Evolutionary conservation across 768 basidiomycete species (phyloP), one percentile per base, ranked within the genome.

Genomic region (Naematelia aurantialba): DNA sequence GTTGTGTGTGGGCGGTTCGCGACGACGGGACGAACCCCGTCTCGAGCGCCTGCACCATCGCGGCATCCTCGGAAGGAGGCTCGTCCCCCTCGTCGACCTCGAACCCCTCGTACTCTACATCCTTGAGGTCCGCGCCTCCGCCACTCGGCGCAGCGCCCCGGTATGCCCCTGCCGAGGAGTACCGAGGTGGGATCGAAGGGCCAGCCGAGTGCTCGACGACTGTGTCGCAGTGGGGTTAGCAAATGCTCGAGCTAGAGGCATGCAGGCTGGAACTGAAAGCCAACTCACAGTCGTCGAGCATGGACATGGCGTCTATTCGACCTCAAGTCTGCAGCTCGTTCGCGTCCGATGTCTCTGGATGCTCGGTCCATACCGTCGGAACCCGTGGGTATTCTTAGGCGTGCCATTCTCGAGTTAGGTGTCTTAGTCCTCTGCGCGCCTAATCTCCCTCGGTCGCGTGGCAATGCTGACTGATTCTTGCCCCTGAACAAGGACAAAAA

Each of bases 81-180:
- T 82, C 83, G 56, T 82, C 77, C 42, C 70, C 81, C 1, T 85
- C 83, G 19, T 85, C 85, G 21, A 83, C 84, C 76, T 97, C 92
- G 70, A 91, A 97, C 10, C 91, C 92, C 72, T 94, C 88, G 68
- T 88, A 92, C 55, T 87, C 84, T 22, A 92, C 78, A 26, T 83
- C 80, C 5, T 63, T 49, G 14, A 73, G 62, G 21, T 57, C 69
- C 0, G 57, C 45, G 3, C 61, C 63, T 1, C 82, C 52, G 76
- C 78, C 25, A 65, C 45, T 73, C 78, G 75, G 52, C 39, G 73
- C 34, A 75, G 71, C 29, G 31, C 64, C 58, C 26, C 61, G 45
- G 54, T 61, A 56, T 46, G 61, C 64, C 17, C 47, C 61, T 3
- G 21, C 45, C 19, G 65, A 59, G n/a, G 56, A 45, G 44, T 61